Evolutionary conservation across 176 grass and related monocot species (phyloP), one percentile per base, ranked within the genome.

Genomic region (Neostapfia colusana): DNA sequence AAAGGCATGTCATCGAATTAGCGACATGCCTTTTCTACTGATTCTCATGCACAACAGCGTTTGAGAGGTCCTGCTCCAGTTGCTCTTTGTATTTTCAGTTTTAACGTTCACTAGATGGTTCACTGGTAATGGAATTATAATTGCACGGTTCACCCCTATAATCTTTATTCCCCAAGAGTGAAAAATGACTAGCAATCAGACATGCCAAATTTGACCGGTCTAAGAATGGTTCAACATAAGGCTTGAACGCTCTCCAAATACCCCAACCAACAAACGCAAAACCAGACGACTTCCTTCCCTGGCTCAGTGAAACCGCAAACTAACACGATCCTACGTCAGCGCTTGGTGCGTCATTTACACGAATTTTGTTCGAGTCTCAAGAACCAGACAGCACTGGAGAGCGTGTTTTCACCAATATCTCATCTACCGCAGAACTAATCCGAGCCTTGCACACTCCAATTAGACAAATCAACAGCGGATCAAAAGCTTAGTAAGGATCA

Each of bases 381-480:
- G 20, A 68, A 31, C 10, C 57, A 63, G 45, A 12, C 5, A 21
- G 10, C 4, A 17, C 4, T 17, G 59, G 37, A n/a, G 6, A 35
- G 11, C 58, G 27, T 9, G 6, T 43, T 63, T 25, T 46, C 0
- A 13, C 27, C 3, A 4, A 57, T 64, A 76, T 5, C 18, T 10
- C 46, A 41, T n/a, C 46, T 8, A 5, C 10, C 5, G 13, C 5
- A 50, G 8, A 71, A 40, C 23, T 8, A 71, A 7, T 12, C 14
- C 10, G 21, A 17, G 45, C 65, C 35, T 38, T 40, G 46, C 76
- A 38, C 18, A 57, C 68, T 41, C 38, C 28, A 71, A 56, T 6
- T 43, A 28, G 51, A 76, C 23, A 36, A 76, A 81, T 41, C 76
- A 70, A 45, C 56, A 23, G 4, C 31, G 50, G 66, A 36, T 56